Conservation (phyloP, 345 rosid genomes). For the Conringia planisiliqua region DNA sequence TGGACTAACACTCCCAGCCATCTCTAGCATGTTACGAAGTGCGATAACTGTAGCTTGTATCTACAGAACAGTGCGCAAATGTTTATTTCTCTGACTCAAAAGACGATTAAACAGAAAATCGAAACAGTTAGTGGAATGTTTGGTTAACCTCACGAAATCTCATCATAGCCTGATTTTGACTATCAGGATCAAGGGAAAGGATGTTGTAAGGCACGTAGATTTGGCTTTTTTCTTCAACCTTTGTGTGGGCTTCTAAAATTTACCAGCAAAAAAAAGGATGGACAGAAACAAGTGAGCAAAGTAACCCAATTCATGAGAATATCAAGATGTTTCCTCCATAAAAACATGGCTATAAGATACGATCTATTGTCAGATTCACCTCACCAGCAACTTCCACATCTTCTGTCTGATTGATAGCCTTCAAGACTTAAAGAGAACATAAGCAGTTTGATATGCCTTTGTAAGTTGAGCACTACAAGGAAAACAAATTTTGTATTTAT, state of each 20-base stretch:
- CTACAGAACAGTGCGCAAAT: neutral
- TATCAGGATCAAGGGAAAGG: conserved; percentile 72
- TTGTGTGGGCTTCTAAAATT: conserved; percentile 64
- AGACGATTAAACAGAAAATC: neutral
- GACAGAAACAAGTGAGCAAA: conserved; percentile 10
- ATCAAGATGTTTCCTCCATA: neutral
- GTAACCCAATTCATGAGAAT: neutral
- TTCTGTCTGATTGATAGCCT: conserved; percentile 69
- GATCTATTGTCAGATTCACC: conserved; percentile 36
- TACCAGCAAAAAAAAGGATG: conserved; percentile 26
- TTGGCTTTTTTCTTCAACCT: conserved; percentile 65
- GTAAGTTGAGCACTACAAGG: conserved; percentile 63
- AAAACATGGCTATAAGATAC: conserved; percentile 10
- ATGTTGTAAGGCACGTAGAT: conserved; percentile 63
- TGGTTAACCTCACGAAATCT: conserved; percentile 54
- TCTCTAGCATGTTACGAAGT: no score
- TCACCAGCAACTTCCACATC: conserved; percentile 67
- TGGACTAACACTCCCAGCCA: no score
- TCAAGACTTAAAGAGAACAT: conserved; percentile 71
- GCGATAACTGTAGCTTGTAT: conserved; percentile 42
- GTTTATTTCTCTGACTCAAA: neutral
- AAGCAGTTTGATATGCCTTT: conserved; percentile 77
- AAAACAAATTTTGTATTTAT: neutral
- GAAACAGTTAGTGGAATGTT: neutral
- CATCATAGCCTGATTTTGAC: conserved; percentile 72